These are phyloP conservation scores for Scheffersomyces cryptocercus DNA, from an alignment of 1,139 yeast species.

Conservation along the genomic window DNA sequence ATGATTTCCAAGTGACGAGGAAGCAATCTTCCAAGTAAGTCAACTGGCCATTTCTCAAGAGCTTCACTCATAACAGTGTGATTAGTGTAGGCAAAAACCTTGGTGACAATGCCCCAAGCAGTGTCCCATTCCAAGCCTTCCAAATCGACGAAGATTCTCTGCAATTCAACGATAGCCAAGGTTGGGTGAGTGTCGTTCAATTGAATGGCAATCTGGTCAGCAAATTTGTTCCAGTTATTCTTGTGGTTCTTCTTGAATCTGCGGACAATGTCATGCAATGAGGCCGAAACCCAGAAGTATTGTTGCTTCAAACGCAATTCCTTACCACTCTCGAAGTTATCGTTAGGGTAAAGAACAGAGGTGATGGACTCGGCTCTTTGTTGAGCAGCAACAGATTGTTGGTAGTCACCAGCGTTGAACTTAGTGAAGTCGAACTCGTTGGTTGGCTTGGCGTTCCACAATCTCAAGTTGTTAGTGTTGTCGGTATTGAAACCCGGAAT, in stretches of 20 bases:
- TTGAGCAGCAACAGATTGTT: constrained; percentile 78
- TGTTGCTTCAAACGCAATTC: constrained; percentile 93
- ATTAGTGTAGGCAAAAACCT: constrained; percentile 88
- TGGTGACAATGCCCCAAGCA: constrained; percentile 83
- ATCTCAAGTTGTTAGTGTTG: constrained; percentile 84
- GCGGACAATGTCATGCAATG: constrained; percentile 86
- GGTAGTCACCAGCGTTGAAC: constrained; percentile 91
- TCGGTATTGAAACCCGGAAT: constrained; percentile 86
- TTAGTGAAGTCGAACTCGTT: constrained; percentile 89
- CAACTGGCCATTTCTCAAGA: constrained; percentile 93
- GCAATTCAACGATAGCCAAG: constrained; percentile 85
- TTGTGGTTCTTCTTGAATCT: constrained; percentile 80
- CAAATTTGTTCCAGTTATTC: constrained; percentile 73
- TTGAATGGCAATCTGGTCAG: constrained; percentile 89
- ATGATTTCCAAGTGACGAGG: constrained; percentile 94
- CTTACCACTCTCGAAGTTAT: constrained; percentile 88
- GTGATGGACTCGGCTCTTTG: constrained; percentile 91
- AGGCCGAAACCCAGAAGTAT: constrained; percentile 96
- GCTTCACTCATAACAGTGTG: constrained; percentile 97
- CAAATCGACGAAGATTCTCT: constrained; percentile 80
- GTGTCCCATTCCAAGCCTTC: constrained; percentile 79
- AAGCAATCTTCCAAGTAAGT: constrained; percentile 69
- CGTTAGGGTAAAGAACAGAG: constrained; percentile 90
- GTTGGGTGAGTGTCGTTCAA: constrained; percentile 96
- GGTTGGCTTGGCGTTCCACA: constrained; percentile 91